Evolutionary conservation across 2,329 filamentous ascomycete species (phyloP).

Genomic region (Fusarium xylarioides): DNA sequence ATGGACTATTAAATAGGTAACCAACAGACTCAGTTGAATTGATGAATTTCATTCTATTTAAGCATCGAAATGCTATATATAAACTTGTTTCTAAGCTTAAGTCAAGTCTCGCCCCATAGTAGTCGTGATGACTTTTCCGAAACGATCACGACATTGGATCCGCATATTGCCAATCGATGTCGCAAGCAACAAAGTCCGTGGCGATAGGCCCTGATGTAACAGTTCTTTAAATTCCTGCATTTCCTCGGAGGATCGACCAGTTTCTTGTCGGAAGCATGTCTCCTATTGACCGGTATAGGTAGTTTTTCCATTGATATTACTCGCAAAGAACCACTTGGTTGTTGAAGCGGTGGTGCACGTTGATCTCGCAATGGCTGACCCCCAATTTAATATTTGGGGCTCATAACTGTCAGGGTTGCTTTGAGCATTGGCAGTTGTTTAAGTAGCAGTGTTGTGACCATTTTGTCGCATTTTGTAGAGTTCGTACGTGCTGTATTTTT

Average conservation of each 20-base stretch:
- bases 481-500: too few species aligned
- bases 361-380: background rate
- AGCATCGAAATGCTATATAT: background rate
- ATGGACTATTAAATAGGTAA: too few species aligned
- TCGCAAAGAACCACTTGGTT: background rate
- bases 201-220: background rate
- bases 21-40: rapidly evolving
- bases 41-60: rapidly evolving
- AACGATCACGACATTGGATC: background rate
- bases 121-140: background rate
- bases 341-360: background rate
- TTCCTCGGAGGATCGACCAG: background rate
- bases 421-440: background rate
- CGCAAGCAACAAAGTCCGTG: background rate
- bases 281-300: background rate
- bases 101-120: background rate
- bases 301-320: background rate
- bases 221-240: background rate
- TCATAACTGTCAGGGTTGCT: background rate
- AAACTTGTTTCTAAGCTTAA: background rate
- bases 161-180: background rate
- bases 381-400: background rate
- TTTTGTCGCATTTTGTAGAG: background rate
- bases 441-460: background rate
- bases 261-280: background rate